Base-by-base conservation (phyloP, 2,329 filamentous ascomycete species). In the Diplodia seriata region DNA sequence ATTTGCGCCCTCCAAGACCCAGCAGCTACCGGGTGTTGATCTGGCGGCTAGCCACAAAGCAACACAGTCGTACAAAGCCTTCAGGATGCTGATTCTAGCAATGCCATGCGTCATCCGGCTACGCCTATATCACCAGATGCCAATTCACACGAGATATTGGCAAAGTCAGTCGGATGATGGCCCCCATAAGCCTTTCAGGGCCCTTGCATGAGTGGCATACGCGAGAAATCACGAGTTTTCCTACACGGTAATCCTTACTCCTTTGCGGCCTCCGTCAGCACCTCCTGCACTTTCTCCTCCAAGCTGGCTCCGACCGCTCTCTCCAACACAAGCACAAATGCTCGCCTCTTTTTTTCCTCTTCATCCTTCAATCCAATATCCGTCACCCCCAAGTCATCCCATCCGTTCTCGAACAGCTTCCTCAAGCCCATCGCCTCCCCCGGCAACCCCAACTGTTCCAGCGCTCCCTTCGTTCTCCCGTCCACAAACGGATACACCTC, bases 401-500 rank as follows among this genome's bases (percentile, higher is more conserved):
- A 82, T 33, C 78, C 70, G 38, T 75, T 61, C n/a, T 78, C 74
- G n/a, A 82, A 69, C 29, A 76, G 38, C 31, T 74, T 71, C 43
- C 72, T 69, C 67, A 83, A 68, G 23, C 77, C 73, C 14, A 78
- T 74, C 0, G 73, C 75, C 40, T 76, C 72, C 20, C 75, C 74
- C 9, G 79, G 75, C 67, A 83, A 68, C 0, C 78, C 79, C 11
- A 81, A 66, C 64, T 77, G 73, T 54, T 76, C 74, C 53, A 81
- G 67, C 15, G 75, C 73, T 14, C 74, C 71, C 62, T 74, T 68
- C 9, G 79, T 79, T 66, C 74, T 73, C 14, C 73, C 70, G 71
- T 82, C 80, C 5, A 81, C 71, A 68, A 79, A 82, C 1, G 81
- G 80, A 72, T 73, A 82, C 0, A 73, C 71, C 20, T 75, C 73